A percentile compares a stretch with the other conserved stretches of the same genome.
phyloP scores from a whole-genome alignment of 2,329 filamentous ascomycete genomes.

The Aspergillus hortae region DNA sequence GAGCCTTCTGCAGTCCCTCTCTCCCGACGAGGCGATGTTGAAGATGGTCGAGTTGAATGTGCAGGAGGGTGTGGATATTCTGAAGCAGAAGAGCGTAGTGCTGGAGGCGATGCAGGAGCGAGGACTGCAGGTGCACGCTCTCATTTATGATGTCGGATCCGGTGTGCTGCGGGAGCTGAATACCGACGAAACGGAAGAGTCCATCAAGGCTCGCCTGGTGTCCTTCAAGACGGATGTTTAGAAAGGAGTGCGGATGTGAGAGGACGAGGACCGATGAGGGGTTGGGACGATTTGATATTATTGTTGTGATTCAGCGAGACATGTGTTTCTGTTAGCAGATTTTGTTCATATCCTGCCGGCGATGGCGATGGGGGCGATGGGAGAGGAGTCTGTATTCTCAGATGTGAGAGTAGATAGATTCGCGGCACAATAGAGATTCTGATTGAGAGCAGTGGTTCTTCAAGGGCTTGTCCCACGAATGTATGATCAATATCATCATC shows the following conservation, averaged over 20 bases:
- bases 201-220: conserved; percentile 35
- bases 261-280: not conserved
- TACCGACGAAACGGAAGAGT: conserved; percentile 38
- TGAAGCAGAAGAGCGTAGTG: conserved; percentile 67
- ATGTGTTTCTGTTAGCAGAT: not conserved
- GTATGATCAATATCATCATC: no score
- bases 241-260: no score
- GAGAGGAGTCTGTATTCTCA: no score
- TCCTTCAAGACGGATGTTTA: conserved; percentile 35
- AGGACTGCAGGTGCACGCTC: conserved; percentile 72
- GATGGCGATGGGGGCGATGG: no score
- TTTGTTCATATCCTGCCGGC: no score
- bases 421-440: no score
- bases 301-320: not conserved
- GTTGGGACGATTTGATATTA: not conserved
- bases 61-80: conserved; percentile 60
- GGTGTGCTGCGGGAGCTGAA: conserved; percentile 55
- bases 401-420: no score
- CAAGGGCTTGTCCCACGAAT: no score
- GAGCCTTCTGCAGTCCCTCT: conserved; percentile 46
- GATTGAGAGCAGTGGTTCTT: no score
- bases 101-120: conserved; percentile 67
- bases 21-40: conserved; percentile 49
- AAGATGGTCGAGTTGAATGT: conserved; percentile 77
- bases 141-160: conserved; percentile 65